A percentile compares a stretch with the other conserved stretches of the same genome.
phyloP scores from a whole-genome alignment of 2,329 filamentous ascomycete species.

The Aphanocladium album region DNA sequence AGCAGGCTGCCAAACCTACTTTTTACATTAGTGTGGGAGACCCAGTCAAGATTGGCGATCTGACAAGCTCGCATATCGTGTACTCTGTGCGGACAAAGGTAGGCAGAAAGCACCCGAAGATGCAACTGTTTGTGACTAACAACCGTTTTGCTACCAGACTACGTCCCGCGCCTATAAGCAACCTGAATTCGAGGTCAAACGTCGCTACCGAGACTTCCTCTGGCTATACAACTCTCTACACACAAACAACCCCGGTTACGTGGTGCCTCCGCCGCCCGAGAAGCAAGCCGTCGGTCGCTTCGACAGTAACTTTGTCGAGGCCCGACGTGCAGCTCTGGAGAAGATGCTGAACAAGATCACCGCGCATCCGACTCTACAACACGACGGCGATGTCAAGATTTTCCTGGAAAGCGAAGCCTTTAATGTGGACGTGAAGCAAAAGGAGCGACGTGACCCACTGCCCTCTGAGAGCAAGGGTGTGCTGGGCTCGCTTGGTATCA shows the following conservation, averaged over 20 bases:
- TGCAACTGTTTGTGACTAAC: background rate
- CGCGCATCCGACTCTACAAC: constrained; percentile 81
- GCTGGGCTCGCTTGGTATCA: constrained; percentile 77
- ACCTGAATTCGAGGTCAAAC: constrained; percentile 86
- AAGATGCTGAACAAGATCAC: constrained; percentile 98
- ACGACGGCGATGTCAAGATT: constrained; percentile 89
- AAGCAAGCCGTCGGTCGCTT: constrained; percentile 97
- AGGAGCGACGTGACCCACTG: constrained; percentile 83
- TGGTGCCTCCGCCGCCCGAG: constrained; percentile 92
- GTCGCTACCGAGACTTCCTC: constrained; percentile 92
- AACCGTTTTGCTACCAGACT: constrained; percentile 53
- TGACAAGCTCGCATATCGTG: constrained; percentile 96
- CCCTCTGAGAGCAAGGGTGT: constrained; percentile 89
- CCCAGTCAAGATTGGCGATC: constrained; percentile 93
- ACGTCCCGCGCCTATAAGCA: constrained; percentile 94
- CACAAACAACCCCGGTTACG: constrained; percentile 88
- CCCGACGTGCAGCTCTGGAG: constrained; percentile 82
- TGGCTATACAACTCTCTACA: constrained; percentile 97
- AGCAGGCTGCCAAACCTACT: constrained; percentile 86
- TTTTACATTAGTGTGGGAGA: constrained; percentile 92
- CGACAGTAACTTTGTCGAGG: constrained; percentile 94
- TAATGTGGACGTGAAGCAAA: constrained; percentile 95
- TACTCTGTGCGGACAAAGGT: constrained; percentile 94
- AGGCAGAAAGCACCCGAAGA: constrained; percentile 19
- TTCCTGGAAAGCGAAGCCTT: constrained; percentile 96